These are phyloP conservation scores for Medicago truncatula DNA, from an alignment of 306 rosid genomes.

Conservation along the genomic window MtrunA17r5.0-ANR NC_053042.1:41470501-41471000, in stretches of 20 bases:
- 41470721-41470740: background rate
- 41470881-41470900: conserved; percentile 23
- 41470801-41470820: background rate
- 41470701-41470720: background rate
- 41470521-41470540: no score
- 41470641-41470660: background rate
- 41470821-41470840: conserved; percentile 45
- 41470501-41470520: background rate
- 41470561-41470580: background rate
- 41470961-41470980: conserved; percentile 57
- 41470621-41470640: background rate
- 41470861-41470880: conserved; percentile 51
- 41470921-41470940: background rate
- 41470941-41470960: conserved; percentile 55
- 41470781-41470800: background rate
- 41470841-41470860: conserved; percentile 46
- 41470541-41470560: background rate
- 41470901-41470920: conserved; percentile 7
- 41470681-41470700: background rate
- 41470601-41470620: no score
- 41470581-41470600: no score
- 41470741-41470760: background rate
- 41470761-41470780: background rate
- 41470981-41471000: conserved; percentile 74
- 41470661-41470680: background rate